Percentiles rank a stretch among this genome's conserved stretches.
Evolutionary conservation across 768 basidiomycete species (phyloP).

Genomic region (Coprinopsis cinerea): DNA sequence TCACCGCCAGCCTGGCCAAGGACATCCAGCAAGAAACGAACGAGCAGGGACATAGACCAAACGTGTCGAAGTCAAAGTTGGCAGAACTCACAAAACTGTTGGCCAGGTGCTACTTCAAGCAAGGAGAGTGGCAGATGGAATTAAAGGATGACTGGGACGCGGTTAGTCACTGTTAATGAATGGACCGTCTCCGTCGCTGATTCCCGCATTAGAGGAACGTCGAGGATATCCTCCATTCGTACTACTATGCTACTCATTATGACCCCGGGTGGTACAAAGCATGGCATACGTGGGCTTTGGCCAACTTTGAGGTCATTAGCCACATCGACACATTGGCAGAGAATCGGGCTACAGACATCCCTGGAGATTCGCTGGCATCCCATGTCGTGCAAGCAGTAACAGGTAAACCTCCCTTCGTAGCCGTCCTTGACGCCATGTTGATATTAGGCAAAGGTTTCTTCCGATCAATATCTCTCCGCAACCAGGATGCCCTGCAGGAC

Average conservation of each 20-base stretch:
- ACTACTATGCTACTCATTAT: slow-evolving; percentile 82
- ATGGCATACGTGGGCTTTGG: slow-evolving; percentile 98
- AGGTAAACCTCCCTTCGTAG: slow-evolving; percentile 37
- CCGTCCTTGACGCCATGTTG: slow-evolving; percentile 1
- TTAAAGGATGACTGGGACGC: slow-evolving; percentile 74
- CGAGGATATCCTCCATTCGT: slow-evolving; percentile 78
- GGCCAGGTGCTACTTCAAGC: slow-evolving; percentile 96
- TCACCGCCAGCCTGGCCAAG: slow-evolving; percentile 66
- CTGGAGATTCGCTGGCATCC: slow-evolving; percentile 58
- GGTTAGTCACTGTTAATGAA: slow-evolving; percentile 39
- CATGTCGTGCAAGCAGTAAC: slow-evolving; percentile 93
- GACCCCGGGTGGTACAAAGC: slow-evolving; percentile 99
- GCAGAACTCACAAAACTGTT: slow-evolving; percentile 73
- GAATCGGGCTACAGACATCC: slow-evolving; percentile 49
- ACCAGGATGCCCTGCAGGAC: slow-evolving; percentile 90
- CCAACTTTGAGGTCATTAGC: slow-evolving; percentile 90
- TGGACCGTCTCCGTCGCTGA: neutral
- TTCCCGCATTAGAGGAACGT: slow-evolving; percentile 54
- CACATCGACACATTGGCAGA: slow-evolving; percentile 67
- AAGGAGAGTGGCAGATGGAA: slow-evolving; percentile 89
- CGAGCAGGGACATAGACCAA: slow-evolving; percentile 44
- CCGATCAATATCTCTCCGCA: slow-evolving; percentile 86
- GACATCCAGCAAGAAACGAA: slow-evolving; percentile 64
- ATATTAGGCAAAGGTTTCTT: slow-evolving; percentile 66
- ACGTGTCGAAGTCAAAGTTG: slow-evolving; percentile 54